Conservation (phyloP, 1,139 yeast genomes). For the Hyphopichia pseudoburtonii region DNA sequence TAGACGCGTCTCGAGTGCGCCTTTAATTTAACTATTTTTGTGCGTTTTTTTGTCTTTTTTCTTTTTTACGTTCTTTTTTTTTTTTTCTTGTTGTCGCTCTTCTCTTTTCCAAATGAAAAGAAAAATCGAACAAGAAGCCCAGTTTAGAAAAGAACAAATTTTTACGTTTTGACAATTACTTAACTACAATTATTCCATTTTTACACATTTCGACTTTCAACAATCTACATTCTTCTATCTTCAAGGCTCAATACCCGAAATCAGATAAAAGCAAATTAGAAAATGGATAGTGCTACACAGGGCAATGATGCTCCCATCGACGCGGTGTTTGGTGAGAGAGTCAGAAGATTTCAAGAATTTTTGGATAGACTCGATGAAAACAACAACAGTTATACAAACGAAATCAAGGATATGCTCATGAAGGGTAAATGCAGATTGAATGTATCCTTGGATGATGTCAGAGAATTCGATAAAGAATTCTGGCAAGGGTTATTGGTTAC, state of each 20-base stretch:
- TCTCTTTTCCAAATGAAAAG: too few species aligned
- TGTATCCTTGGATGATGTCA: slow-evolving; percentile 80
- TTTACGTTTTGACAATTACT: too few species aligned
- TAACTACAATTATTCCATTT: too few species aligned
- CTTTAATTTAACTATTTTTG: slow-evolving; percentile 6
- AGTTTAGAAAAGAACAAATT: too few species aligned
- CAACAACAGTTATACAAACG: slow-evolving; percentile 63
- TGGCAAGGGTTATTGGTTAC: slow-evolving; percentile 75
- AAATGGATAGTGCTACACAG: slow-evolving; percentile 20
- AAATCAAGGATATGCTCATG: slow-evolving; percentile 69
- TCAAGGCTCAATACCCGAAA: slow-evolving; percentile 3
- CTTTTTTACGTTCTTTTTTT: slow-evolving; percentile 5
- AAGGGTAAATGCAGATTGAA: slow-evolving; percentile 65
- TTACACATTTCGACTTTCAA: too few species aligned
- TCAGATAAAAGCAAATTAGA: not conserved
- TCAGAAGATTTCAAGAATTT: slow-evolving; percentile 86
- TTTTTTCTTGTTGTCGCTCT: not conserved
- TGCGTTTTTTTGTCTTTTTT: slow-evolving; percentile 3
- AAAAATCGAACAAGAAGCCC: too few species aligned
- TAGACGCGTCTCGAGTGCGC: slow-evolving; percentile 38
- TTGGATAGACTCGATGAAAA: slow-evolving; percentile 53
- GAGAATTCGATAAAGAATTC: slow-evolving; percentile 77
- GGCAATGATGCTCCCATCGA: slow-evolving; percentile 30
- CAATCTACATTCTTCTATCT: slow-evolving; percentile 1
- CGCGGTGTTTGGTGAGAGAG: slow-evolving; percentile 72